These are phyloP conservation scores for Komagataella kurtzmanii DNA, from an alignment of 805 yeast genomes.

Conservation along the genomic window DNA sequence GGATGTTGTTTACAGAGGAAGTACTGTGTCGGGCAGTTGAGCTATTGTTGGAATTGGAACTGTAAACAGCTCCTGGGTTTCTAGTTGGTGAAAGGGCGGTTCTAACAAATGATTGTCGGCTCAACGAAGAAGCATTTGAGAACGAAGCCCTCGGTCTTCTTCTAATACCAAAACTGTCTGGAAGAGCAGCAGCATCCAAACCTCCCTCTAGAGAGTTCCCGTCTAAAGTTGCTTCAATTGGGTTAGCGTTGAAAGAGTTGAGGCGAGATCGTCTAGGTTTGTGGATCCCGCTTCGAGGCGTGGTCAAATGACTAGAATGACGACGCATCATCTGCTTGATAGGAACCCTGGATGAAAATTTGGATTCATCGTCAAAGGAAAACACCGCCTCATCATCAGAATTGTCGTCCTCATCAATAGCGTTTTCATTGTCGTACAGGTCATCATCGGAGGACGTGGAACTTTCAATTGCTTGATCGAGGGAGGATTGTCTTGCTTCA, in stretches of 20 bases:
- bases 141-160: slow-evolving; percentile 21
- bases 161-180: slow-evolving; percentile 10
- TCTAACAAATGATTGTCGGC: slow-evolving; percentile 26
- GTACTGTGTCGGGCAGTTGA: neutral
- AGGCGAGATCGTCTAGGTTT: slow-evolving; percentile 2
- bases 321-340: neutral
- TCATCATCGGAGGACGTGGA: slow-evolving; percentile 14
- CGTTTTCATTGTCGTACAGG: slow-evolving; percentile 11
- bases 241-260: slow-evolving; percentile 16
- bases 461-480: slow-evolving; percentile 25
- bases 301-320: slow-evolving; percentile 1
- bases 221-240: slow-evolving; percentile 17
- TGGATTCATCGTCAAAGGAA: slow-evolving; percentile 11
- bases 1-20: neutral
- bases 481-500: slow-evolving; percentile 14
- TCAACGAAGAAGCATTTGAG: slow-evolving; percentile 17
- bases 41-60: slow-evolving; percentile 13
- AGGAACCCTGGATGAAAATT: neutral
- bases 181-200: slow-evolving; percentile 13
- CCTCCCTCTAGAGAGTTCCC: slow-evolving; percentile 9
- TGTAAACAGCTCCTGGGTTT: slow-evolving; percentile 13
- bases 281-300: neutral
- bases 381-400: slow-evolving; percentile 22
- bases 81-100: slow-evolving; percentile 15
- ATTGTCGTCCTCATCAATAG: slow-evolving; percentile 17